Conservation (phyloP, 305 asterid species). For the Caryopteris hybrid region DNA sequence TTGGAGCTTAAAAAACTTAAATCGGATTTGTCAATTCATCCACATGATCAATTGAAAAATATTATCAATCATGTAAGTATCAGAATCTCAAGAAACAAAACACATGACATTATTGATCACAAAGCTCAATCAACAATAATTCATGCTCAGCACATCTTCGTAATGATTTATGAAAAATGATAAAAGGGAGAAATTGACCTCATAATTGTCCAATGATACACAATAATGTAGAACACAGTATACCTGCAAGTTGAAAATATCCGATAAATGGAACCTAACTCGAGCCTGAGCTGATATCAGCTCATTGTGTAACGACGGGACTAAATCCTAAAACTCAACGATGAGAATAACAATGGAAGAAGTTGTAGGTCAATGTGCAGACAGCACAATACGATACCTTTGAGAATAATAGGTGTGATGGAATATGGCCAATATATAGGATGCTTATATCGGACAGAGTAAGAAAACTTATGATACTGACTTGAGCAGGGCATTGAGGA, state of each 20-base stretch:
- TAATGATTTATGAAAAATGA: neutral
- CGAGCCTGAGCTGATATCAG: neutral
- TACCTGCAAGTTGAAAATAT: neutral
- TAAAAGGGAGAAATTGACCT: neutral
- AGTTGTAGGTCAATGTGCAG: neutral
- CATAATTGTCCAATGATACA: neutral
- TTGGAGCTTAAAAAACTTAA: too few relatives aligned
- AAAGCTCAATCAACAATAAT: neutral
- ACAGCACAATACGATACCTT: neutral
- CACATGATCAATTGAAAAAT: neutral
- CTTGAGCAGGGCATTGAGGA: constrained; percentile 57
- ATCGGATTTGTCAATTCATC: too few relatives aligned
- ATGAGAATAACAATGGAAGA: neutral
- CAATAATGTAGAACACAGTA: constrained; percentile 3
- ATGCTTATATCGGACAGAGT: neutral
- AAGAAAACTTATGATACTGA: constrained; percentile 33
- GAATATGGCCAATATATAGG: neutral
- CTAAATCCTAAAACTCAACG: constrained; percentile 9
- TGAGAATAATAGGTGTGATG: constrained; percentile 3
- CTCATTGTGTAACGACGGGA: neutral
- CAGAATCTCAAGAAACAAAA: neutral
- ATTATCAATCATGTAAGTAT: neutral
- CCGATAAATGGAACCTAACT: neutral
- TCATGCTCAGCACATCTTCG: neutral
- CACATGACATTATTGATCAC: neutral